Conservation (phyloP, 441 rosid species). For the Aquilaria agallochum region DNA sequence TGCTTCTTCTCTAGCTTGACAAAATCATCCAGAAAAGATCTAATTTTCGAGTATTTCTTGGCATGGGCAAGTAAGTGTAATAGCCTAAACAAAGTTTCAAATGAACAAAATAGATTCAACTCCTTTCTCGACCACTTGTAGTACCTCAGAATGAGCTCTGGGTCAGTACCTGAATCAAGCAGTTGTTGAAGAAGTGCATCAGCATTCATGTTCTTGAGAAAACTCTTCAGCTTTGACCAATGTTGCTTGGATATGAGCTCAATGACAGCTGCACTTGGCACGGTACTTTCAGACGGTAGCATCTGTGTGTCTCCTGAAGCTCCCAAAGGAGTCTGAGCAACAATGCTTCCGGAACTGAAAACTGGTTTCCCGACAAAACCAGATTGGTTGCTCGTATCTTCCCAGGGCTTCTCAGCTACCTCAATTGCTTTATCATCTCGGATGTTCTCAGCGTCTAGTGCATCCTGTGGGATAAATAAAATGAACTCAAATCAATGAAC, state of each 20-base stretch:
- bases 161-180: constrained; percentile 45
- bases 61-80: constrained; percentile 43
- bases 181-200: constrained; percentile 33
- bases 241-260: constrained; percentile 56
- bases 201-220: constrained; percentile 30
- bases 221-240: constrained; percentile 51
- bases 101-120: constrained; percentile 29
- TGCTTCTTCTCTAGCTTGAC: constrained; percentile 30
- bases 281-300: background rate
- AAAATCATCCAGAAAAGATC: constrained; percentile 61
- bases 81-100: constrained; percentile 37
- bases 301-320: too few relatives aligned
- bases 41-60: constrained; percentile 49
- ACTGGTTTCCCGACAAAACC: too few relatives aligned
- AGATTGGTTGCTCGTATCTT: too few relatives aligned
- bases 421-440: too few relatives aligned
- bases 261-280: constrained; percentile 7
- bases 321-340: too few relatives aligned
- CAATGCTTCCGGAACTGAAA: too few relatives aligned
- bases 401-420: too few relatives aligned
- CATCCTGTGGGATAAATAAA: too few relatives aligned
- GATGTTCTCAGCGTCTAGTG: too few relatives aligned
- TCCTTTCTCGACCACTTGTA: constrained; percentile 50
- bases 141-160: constrained; percentile 45
- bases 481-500: too few relatives aligned